Evolutionary conservation across 179 eudicot species (phyloP).

Genomic region (Dionaea muscipula): DNA sequence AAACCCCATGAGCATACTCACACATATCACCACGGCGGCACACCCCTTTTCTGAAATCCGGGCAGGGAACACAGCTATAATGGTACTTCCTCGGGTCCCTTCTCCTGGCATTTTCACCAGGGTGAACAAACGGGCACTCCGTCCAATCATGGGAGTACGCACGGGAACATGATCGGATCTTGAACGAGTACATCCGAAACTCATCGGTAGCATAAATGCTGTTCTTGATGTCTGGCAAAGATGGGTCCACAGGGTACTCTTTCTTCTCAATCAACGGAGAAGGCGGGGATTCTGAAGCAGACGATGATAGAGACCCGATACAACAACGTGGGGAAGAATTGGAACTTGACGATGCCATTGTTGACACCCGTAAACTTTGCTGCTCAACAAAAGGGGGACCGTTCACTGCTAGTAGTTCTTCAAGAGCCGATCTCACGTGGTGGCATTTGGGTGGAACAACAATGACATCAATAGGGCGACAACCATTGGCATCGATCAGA

Average conservation of each 20-base stretch:
- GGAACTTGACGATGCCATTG: conserved; percentile 20
- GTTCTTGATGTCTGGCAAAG: conserved; percentile 62
- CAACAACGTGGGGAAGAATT: conserved; percentile 34
- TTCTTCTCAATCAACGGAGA: conserved; percentile 41
- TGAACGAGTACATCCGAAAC: conserved; percentile 57
- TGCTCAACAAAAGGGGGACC: conserved; percentile 23
- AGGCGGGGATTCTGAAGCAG: conserved; percentile 29
- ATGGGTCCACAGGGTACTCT: conserved; percentile 56
- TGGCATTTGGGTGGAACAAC: conserved; percentile 27
- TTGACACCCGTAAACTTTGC: conserved; percentile 19
- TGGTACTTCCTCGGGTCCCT: conserved; percentile 62
- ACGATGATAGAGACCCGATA: conserved; percentile 32
- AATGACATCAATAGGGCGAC: conserved; percentile 39
- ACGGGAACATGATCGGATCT: conserved; percentile 59
- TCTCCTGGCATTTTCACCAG: conserved; percentile 66
- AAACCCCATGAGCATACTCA: conserved; percentile 63
- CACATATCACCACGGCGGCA: conserved; percentile 62
- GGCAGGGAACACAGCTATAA: conserved; percentile 70
- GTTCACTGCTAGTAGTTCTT: conserved; percentile 28
- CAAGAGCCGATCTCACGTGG: conserved; percentile 26
- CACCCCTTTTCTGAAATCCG: conserved; percentile 68
- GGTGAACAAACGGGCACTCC: conserved; percentile 70
- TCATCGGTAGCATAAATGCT: conserved; percentile 54
- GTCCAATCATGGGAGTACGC: conserved; percentile 79
- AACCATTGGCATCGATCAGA: conserved; percentile 37